phyloP scores from a whole-genome alignment of 202 grass and related monocot genomes.

The Schoenoplectus triqueter region DNA sequence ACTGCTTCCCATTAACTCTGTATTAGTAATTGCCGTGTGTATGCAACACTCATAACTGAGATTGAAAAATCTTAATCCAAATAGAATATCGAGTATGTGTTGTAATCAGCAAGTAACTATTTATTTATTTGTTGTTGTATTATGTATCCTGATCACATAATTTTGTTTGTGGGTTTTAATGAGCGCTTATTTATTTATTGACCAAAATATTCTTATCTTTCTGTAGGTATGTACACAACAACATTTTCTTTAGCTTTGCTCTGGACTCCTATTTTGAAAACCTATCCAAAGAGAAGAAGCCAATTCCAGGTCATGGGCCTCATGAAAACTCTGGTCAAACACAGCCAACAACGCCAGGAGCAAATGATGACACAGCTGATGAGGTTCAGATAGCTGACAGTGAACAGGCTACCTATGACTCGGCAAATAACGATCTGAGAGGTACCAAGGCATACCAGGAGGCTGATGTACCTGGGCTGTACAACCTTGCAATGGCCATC shows the following conservation, averaged over 20 bases:
- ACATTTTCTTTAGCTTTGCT: conserved; percentile 99
- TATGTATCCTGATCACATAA: neutral
- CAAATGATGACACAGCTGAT: conserved; percentile 54
- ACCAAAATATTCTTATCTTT: conserved; percentile 4
- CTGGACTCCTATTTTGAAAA: conserved; percentile 83
- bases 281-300: conserved; percentile 63
- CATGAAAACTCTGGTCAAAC: conserved; percentile 34
- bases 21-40: neutral
- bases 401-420: conserved; percentile 97
- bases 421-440: conserved; percentile 98
- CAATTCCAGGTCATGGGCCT: conserved; percentile 41
- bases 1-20: neutral
- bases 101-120: neutral
- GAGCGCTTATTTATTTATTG: neutral
- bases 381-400: conserved; percentile 83
- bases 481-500: conserved; percentile 99
- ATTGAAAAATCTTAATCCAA: conserved; percentile 13
- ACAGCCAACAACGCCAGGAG: conserved; percentile 6
- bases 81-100: neutral
- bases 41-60: neutral
- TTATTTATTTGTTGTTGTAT: no score
- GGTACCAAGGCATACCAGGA: conserved; percentile 98
- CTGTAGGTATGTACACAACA: conserved; percentile 98
- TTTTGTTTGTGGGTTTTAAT: neutral
- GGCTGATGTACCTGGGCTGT: conserved; percentile 89